A percentile compares a stretch with the other conserved stretches of the same genome.
phyloP scores from a whole-genome alignment of 768 basidiomycete genomes.

The Amyloporia xantha region DNA sequence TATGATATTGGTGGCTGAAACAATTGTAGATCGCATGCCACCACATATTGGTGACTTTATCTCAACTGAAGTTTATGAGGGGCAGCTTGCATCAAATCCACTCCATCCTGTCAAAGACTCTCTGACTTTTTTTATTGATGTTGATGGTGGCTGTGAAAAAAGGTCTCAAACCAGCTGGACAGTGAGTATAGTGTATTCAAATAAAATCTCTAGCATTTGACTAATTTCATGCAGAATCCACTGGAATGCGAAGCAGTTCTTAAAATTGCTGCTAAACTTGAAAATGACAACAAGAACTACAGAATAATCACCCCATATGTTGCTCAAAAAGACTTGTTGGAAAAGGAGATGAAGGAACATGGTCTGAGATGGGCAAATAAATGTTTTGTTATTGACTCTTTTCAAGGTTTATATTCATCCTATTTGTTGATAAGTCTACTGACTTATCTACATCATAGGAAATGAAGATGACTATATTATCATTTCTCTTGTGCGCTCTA shows the following conservation, averaged over 20 bases:
- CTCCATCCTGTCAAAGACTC: slow-evolving; percentile 39
- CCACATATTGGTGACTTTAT: slow-evolving; percentile 71
- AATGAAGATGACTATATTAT: slow-evolving; percentile 80
- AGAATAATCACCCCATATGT: slow-evolving; percentile 81
- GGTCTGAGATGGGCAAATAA: slow-evolving; percentile 58
- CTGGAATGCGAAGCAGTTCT: slow-evolving; percentile 51
- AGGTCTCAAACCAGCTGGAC: slow-evolving; percentile 32
- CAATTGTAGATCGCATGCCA: slow-evolving; percentile 75
- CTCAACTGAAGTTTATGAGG: slow-evolving; percentile 58
- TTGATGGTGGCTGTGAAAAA: slow-evolving; percentile 30
- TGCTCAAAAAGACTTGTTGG: slow-evolving; percentile 56
- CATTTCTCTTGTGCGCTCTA: slow-evolving; percentile 62
- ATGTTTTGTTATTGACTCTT: slow-evolving; percentile 73
- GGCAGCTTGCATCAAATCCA: slow-evolving; percentile 46
- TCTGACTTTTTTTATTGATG: slow-evolving; percentile 68
- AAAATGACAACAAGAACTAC: slow-evolving; percentile 42
- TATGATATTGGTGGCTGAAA: too few relatives aligned
- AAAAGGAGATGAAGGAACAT: slow-evolving; percentile 42
- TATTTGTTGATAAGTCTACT: slow-evolving; percentile 5
- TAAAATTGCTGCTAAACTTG: slow-evolving; percentile 49
- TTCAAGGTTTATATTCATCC: slow-evolving; percentile 51
- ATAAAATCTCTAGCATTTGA: slow-evolving; percentile 2
- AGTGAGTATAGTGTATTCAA: slow-evolving; percentile 23
- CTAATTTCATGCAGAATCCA: slow-evolving; percentile 42
- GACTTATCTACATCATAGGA: slow-evolving; percentile 40